phyloP scores from a whole-genome alignment of 768 basidiomycete species.

The Kwoniella europaea region DNA sequence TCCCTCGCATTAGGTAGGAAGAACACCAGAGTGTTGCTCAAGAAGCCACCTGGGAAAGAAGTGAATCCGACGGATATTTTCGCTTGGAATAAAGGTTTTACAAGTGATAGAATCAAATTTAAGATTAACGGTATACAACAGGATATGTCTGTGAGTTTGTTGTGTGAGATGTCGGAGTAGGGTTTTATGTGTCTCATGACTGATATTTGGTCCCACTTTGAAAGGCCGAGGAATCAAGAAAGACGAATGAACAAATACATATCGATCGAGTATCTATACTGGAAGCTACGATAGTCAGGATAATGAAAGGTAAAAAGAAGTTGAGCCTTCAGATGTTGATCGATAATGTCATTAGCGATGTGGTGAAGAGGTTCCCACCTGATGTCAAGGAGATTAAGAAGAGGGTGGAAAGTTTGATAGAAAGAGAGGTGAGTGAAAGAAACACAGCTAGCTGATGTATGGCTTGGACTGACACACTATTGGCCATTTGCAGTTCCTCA shows the following conservation, averaged over 20 bases:
- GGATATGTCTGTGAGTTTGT: conserved; percentile 76
- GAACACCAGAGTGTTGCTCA: conserved; percentile 83
- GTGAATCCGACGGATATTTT: conserved; percentile 78
- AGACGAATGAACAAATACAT: conserved; percentile 82
- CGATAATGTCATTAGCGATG: conserved; percentile 80
- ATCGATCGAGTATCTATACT: conserved; percentile 82
- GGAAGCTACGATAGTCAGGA: conserved; percentile 92
- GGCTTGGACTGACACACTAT: no score
- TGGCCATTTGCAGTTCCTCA: conserved; percentile 67
- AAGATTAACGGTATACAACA: conserved; percentile 96
- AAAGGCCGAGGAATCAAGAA: conserved; percentile 83
- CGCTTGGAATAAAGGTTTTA: conserved; percentile 79
- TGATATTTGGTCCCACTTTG: not conserved
- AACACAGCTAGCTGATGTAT: no score
- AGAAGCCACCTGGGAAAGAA: conserved; percentile 76
- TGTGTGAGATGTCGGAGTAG: not conserved
- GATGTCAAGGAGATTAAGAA: conserved; percentile 83
- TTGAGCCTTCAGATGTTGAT: conserved; percentile 78
- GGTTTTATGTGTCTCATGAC: no score
- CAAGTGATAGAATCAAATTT: conserved; percentile 75
- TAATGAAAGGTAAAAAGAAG: conserved; percentile 93
- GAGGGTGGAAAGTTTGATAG: conserved; percentile 78
- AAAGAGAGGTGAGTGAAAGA: conserved; percentile 61
- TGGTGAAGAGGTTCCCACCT: conserved; percentile 85
- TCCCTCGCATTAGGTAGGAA: conserved; percentile 78